These are phyloP conservation scores for Acanthamoeba polyphaga DNA, from an alignment of 208 protist genomes.

Conservation along the genomic window DNA sequence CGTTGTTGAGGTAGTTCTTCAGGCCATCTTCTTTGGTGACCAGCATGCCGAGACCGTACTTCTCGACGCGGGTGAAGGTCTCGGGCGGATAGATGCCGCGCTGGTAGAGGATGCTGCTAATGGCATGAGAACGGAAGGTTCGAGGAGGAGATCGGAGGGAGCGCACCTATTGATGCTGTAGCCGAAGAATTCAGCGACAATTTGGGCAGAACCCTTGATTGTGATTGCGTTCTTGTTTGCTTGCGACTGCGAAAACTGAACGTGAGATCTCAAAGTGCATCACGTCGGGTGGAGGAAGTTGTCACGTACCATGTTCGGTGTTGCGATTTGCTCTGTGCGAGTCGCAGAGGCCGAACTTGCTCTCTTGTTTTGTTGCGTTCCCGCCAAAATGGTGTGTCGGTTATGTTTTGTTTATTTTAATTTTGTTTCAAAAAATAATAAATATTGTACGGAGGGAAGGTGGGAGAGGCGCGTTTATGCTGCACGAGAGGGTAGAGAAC, in stretches of 20 bases:
- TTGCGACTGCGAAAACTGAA: not conserved
- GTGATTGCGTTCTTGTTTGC: constrained; percentile 91
- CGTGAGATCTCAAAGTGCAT: too few relatives aligned
- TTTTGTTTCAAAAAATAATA: too few relatives aligned
- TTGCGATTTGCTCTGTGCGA: not conserved
- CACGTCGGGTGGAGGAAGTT: too few relatives aligned
- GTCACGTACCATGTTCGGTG: not conserved
- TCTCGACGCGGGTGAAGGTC: constrained; percentile 94
- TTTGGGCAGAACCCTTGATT: constrained; percentile 96
- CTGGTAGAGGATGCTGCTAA: constrained; percentile 94
- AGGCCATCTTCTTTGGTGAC: constrained; percentile 96
- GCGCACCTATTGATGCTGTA: constrained; percentile 89
- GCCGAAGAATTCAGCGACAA: constrained; percentile 98
- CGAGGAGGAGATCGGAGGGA: not conserved
- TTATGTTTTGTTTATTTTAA: too few relatives aligned
- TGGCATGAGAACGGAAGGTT: not conserved
- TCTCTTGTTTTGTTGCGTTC: too few relatives aligned
- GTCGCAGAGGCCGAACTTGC: too few relatives aligned
- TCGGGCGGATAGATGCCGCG: constrained; percentile 98
- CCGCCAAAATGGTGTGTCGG: too few relatives aligned
- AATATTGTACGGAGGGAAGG: too few relatives aligned
- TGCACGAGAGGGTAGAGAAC: too few relatives aligned
- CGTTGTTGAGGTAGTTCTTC: constrained; percentile 95
- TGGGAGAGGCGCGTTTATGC: too few relatives aligned
- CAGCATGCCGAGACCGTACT: constrained; percentile 97